Base-by-base conservation (phyloP, 2,329 filamentous ascomycete species). In the Aspergillus novoparasiticus region DNA sequence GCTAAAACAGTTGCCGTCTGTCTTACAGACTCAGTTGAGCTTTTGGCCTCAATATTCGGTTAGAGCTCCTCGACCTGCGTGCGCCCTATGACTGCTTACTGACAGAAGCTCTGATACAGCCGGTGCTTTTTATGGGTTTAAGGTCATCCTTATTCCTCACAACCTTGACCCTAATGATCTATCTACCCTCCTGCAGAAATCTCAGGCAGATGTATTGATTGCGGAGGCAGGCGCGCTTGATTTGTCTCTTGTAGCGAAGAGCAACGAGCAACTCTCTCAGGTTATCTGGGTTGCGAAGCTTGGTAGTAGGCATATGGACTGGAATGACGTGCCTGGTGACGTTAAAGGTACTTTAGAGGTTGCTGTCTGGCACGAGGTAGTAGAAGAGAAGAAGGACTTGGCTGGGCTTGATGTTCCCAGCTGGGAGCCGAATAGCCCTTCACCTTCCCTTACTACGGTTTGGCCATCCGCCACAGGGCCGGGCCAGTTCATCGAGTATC, bases 281-380 rank as follows among this genome's bases (percentile, higher is more conserved):
- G 84, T 97, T 36, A 86, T 97, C 70, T 98, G 94, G 92, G 94
- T 97, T 14, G 93, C 96, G 6, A 94, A 97, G 71, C 87, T 93
- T 73, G 93, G 93, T 48, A 97, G 89, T 81, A 87, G 88, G 70
- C 94, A 98, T 75, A 90, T 99, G 85, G 94, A 97, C 78, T 99
- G 94, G 94, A 94, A 92, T 70, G 92, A 94, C 74, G 87, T 94
- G 2, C 93, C 94, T 12, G 86, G 90, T 72, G 90, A 91, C 58
- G 89, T 90, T 61, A 90, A 90, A 19, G 87, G 90, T 62, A 88
- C 85, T 65, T 84, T 96, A 64, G 91, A 91, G 61, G 91, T 97
- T 19, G 87, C 89, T n/a, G 95, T 94, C 16, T 99, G 94, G 94
- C 92, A 96, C 72, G 92, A 97, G 64, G 86, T 98, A 59, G 81